Evolutionary conservation across 1,139 yeast species (phyloP), one percentile per base, ranked within the genome.

Genomic region (Taiozyma sp.): DNA sequence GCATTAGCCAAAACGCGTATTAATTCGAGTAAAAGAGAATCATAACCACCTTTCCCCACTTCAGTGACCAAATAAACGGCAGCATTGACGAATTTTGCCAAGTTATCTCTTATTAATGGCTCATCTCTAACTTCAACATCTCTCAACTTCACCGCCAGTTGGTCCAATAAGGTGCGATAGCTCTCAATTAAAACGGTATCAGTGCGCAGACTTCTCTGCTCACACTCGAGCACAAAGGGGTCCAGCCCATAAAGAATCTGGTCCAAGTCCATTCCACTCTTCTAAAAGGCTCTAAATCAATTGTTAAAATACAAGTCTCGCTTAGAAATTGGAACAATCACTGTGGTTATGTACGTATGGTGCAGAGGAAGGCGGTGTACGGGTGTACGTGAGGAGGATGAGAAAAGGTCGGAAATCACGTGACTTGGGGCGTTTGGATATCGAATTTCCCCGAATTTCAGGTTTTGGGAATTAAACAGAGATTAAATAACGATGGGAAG

Each of bases 191-290:
- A 60, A 13, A 58, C 43, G 13, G 51, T 48, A 24, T 55, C 53
- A 3, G 50, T 43, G 6, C 48, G 44, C 30, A 53, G 46, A 4
- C 47, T 51, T 1, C 38, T 48, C 8, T 47, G 49, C 23, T 54
- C 51, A 46, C 60, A 56, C 8, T 48, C 54, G 1, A 51, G 47
- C 5, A 62, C 55, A 28, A 61, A 58, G 14, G 59, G 48, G 50
- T 57, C 60, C 7, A 62, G 54, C 1, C 65, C 65, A 45, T 55
- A 61, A 2, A 61, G 48, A 2, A 55, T 52, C 49, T 61, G 62
- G 6, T 61, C 62, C 22, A 62, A 38, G 23, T 59, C 65, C 62
- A 59, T 55, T 9, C n/a, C 19, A 23, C 48, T 6, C 24, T 10
- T 10, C 8, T 38, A 16, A n/a, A 19, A 8, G 6, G 8, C 14